Percentiles rank a stretch among this genome's conserved stretches.
phyloP scores from a whole-genome alignment of 2,329 filamentous ascomycete genomes.

The Fusarium sp. region DNA sequence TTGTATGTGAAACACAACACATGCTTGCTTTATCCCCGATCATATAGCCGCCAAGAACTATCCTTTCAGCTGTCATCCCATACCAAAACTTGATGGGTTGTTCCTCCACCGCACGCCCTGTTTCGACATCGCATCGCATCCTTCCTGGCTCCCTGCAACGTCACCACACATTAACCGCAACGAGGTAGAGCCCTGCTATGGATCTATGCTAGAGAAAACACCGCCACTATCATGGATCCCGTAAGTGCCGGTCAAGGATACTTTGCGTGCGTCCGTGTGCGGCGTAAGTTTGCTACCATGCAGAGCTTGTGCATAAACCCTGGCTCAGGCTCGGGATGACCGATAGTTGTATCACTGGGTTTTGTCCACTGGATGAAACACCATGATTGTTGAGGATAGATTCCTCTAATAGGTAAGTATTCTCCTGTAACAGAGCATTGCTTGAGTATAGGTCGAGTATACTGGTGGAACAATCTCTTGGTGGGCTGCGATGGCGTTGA shows the following conservation, averaged over 20 bases:
- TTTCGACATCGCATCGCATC: background rate
- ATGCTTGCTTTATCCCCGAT: background rate
- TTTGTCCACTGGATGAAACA: background rate
- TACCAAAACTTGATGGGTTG: background rate
- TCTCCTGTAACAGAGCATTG: background rate
- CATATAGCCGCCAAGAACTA: background rate
- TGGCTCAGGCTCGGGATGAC: constrained; percentile 6
- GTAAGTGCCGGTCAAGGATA: background rate
- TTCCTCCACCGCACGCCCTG: background rate
- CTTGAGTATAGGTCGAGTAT: background rate
- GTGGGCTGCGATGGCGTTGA: background rate
- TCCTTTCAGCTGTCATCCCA: background rate
- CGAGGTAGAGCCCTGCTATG: background rate
- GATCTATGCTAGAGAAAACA: background rate
- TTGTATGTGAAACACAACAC: background rate
- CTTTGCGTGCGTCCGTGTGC: background rate
- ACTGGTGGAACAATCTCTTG: background rate
- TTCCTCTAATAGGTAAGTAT: background rate
- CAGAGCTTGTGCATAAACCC: background rate
- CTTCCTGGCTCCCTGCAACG: background rate
- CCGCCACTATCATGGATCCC: constrained; percentile 1
- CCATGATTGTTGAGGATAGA: background rate
- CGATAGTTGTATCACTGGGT: constrained; percentile 7
- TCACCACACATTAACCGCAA: constrained; percentile 14
- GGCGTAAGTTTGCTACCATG: background rate